Evolutionary conservation across 2,329 filamentous ascomycete genomes (phyloP).

Genomic region (Colletotrichum orchidophilum): DNA sequence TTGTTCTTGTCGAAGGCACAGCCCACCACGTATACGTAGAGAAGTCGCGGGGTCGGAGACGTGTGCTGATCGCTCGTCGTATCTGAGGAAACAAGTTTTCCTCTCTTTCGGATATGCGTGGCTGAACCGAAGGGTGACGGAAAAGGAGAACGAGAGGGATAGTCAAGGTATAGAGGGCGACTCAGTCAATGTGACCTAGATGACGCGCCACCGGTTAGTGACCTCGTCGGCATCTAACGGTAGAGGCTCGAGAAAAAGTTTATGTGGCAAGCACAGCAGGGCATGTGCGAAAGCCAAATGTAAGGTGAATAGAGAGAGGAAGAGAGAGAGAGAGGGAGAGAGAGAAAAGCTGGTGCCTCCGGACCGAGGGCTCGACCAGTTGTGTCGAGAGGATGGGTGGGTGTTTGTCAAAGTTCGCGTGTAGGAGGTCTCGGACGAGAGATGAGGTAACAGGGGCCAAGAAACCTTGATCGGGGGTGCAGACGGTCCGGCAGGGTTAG

Average conservation of each 20-base stretch:
- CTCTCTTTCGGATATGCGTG: background rate
- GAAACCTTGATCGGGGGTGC: constrained; percentile 34
- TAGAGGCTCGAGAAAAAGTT: background rate
- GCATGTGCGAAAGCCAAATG: background rate
- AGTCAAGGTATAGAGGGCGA: background rate
- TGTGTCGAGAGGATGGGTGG: constrained; percentile 14
- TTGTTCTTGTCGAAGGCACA: constrained; percentile 12
- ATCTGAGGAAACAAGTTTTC: background rate
- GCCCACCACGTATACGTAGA: constrained; percentile 4
- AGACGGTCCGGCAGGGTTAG: constrained; percentile 33
- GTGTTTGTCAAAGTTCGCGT: constrained; percentile 33
- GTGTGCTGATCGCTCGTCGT: constrained; percentile 1
- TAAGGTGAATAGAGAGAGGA: background rate
- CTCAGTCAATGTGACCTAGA: constrained; percentile 15
- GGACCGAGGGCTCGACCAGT: constrained; percentile 20
- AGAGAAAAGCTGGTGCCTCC: constrained; percentile 27
- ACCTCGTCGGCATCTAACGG: constrained; percentile 3
- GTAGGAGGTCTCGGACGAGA: constrained; percentile 31
- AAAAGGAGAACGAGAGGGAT: constrained; percentile 12
- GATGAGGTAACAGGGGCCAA: constrained; percentile 35
- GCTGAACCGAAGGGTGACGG: constrained; percentile 6
- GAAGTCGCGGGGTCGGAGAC: background rate
- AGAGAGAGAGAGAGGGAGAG: constrained; percentile 9
- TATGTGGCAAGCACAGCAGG: constrained; percentile 2
- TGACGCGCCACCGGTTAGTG: constrained; percentile 28